Base-by-base conservation (phyloP, 495 filamentous ascomycete species). In the Cercophora sp. region DNA sequence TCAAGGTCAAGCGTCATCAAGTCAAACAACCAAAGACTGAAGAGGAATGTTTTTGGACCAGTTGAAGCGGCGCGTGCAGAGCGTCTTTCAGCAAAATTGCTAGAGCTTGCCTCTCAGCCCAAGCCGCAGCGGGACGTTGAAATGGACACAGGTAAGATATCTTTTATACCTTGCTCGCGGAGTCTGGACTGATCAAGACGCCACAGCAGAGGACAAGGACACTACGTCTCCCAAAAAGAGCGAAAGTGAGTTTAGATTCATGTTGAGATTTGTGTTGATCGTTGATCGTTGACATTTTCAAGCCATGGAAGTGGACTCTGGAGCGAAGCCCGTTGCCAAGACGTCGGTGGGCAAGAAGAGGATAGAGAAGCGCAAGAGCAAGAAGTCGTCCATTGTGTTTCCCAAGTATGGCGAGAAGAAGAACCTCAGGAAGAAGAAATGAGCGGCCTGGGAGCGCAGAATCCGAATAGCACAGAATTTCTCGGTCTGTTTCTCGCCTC, bases 1-100 rank as follows among this genome's bases (percentile, higher is more conserved):
- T 70, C 85, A 40, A 78, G 91, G 59, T 76, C 90, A 34, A 89
- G 85, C 58, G 72, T 76, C 43, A 79, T 77, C 57, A 95, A 96
- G 76, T 73, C 79, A 57, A 92, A 96, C 71, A 85, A 86, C 62
- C 76, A 80, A 50, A 82, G 76, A 48, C 76, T 96, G 39, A 89
- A 90, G 67, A 73, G 78, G 48, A 84, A 77, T 46, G 82, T 96
- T 52, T 95, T 94, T 65, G 85, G 82, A 0, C 91, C 91, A 8
- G 79, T 83, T 36, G 88, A 89, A 60, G 66, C 76, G 60, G 90
- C 85, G 31, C 79, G 91, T 46, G 84, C 80, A 36, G 82, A 87
- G 66, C 81, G 91, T 58, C 79, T 96, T 13, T 86, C 87, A 1
- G 85, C 86, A 44, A 94, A 89, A 64, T 72, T 95, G 18, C 73